Evolutionary conservation across 371 early-diverging fungal species (phyloP).

Genomic region (Mucor velutinosus): DNA sequence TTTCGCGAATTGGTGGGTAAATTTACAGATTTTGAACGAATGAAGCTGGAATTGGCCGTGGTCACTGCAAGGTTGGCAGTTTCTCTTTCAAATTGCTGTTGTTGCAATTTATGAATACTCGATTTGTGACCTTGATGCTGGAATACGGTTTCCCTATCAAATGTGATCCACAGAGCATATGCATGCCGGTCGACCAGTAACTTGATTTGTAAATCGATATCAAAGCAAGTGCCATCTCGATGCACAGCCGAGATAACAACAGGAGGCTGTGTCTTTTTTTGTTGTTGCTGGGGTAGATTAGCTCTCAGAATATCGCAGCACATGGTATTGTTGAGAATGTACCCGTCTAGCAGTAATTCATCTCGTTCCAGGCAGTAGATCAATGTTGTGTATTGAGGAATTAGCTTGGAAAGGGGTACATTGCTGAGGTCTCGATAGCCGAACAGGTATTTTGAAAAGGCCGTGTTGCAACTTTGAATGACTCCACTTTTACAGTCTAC

Average conservation of each 20-base stretch:
- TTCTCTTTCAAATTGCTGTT: background rate
- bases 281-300: background rate
- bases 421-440: conserved; percentile 46
- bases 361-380: conserved; percentile 44
- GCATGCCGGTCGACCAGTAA: conserved; percentile 28
- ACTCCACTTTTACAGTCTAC: conserved; percentile 39
- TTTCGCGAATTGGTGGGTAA: conserved; percentile 14
- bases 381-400: conserved; percentile 62
- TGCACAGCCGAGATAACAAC: conserved; percentile 49
- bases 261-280: background rate
- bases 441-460: conserved; percentile 69
- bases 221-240: conserved; percentile 63
- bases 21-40: conserved; percentile 24
- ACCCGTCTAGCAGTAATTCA: conserved; percentile 33
- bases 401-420: conserved; percentile 33
- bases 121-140: conserved; percentile 15
- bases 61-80: background rate
- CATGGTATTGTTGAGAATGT: conserved; percentile 34
- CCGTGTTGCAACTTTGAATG: conserved; percentile 56
- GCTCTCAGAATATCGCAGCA: conserved; percentile 27
- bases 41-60: background rate
- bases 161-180: conserved; percentile 68
- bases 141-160: conserved; percentile 51
- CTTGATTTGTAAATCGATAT: conserved; percentile 65
- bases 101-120: background rate